Percentiles rank a stretch among this genome's conserved stretches.
Conservation (phyloP, 2,329 filamentous ascomycete genomes). For the Cordyceps cateniannulata region DNA sequence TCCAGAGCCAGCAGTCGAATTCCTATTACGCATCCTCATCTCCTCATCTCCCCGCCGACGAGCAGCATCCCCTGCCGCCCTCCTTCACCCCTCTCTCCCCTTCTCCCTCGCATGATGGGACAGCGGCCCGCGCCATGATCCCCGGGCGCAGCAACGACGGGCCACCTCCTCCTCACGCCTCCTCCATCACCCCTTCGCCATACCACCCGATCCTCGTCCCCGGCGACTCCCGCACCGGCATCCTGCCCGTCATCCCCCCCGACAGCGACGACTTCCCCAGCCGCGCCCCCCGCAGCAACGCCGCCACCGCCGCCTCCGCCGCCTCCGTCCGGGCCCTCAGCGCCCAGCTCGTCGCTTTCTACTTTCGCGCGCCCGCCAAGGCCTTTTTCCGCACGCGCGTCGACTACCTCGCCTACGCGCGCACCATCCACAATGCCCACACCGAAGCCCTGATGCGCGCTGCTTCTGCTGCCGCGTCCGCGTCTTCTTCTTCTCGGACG, state of each 20-base stretch:
- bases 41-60: not conserved
- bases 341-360: slow-evolving; percentile 79
- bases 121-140: slow-evolving; percentile 12
- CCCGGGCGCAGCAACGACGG: slow-evolving; percentile 20
- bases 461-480: slow-evolving; percentile 27
- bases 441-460: slow-evolving; percentile 31
- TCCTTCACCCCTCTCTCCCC: not conserved
- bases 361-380: slow-evolving; percentile 86
- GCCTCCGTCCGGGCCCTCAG: slow-evolving; percentile 78
- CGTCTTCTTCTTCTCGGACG: slow-evolving; percentile 28
- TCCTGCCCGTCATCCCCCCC: slow-evolving; percentile 40
- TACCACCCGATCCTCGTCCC: slow-evolving; percentile 19
- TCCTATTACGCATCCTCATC: not conserved
- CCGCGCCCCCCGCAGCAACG: slow-evolving; percentile 45
- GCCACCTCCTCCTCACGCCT: not conserved
- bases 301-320: slow-evolving; percentile 69
- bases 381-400: slow-evolving; percentile 87
- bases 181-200: slow-evolving; percentile 21
- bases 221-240: slow-evolving; percentile 25
- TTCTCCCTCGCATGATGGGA: slow-evolving; percentile 2
- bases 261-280: slow-evolving; percentile 37
- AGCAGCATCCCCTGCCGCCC: not conserved
- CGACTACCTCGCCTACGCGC: slow-evolving; percentile 65
- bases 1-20: not conserved
- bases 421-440: slow-evolving; percentile 44